Evolutionary conservation across 441 rosid genomes (phyloP), one percentile per base, ranked within the genome.

Genomic region (Gossypium davidsonii): DNA sequence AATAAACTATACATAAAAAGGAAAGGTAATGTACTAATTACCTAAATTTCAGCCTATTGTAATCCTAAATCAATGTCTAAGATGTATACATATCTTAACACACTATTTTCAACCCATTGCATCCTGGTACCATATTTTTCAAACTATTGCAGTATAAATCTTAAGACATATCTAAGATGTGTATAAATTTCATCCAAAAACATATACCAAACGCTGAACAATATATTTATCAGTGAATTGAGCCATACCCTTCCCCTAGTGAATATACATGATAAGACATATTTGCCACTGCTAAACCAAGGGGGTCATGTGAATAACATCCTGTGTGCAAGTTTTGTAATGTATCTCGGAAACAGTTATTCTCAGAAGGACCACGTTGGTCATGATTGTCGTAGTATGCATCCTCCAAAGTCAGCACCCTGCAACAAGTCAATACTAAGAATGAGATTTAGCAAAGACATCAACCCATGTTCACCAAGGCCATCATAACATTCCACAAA

Each of bases 331-430:
- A 74, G 76, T 61, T 83, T 61, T 84, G 86, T 51, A 69, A 69
- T 21, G 79, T 71, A 74, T 83, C 84, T 68, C 46, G 31, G 44
- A 78, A 84, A 81, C 76, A 75, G 76, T 79, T 78, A 74, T 67
- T 74, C 79, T 73, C 84, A 20, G 53, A 79, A 74, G 83, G 76
- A 77, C 77, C 76, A 76, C 78, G 71, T 46, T 61, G 77, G 77
- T 73, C 87, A 77, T 67, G 79, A 78, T 73, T 81, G 67, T 85
- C 92, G 78, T 79, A 91, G 83, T 85, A 93, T 20, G 91, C 90
- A 80, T 91, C 96, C 83, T 89, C 97, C 91, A 89, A 91, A 62
- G 98, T 90, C 76, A 93, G 84, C 79, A 93, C 84, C 94, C 98
- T 94, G 87, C 79, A 84, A 58, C 56, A 76, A 76, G 63, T 70